Percentiles rank a stretch among this genome's conserved stretches.
phyloP scores from a whole-genome alignment of 2,329 filamentous ascomycete genomes.

The Fusarium longipes region DNA sequence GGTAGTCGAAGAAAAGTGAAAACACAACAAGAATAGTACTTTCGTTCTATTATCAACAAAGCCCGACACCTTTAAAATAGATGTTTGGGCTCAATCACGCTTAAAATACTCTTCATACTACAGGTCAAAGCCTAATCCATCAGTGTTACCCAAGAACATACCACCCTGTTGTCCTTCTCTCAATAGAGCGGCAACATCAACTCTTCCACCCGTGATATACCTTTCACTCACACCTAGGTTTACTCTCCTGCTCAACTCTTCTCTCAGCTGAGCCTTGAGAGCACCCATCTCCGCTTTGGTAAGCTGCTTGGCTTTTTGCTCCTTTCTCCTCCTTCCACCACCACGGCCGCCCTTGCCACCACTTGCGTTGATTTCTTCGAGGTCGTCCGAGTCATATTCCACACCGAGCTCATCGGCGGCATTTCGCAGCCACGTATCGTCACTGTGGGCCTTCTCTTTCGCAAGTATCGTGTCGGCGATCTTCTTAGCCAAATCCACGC shows the following conservation, averaged over 20 bases:
- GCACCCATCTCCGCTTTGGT: slow-evolving; percentile 79
- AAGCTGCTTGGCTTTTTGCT: slow-evolving; percentile 74
- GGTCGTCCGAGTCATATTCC: slow-evolving; percentile 90
- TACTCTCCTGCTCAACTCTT: slow-evolving; percentile 76
- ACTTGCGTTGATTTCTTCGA: slow-evolving; percentile 80
- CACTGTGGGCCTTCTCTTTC: slow-evolving; percentile 86
- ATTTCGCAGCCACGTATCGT: slow-evolving; percentile 84
- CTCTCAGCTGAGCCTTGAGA: slow-evolving; percentile 77
- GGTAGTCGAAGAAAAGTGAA: neutral
- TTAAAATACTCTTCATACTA: slow-evolving; percentile 23
- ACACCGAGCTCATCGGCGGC: slow-evolving; percentile 94
- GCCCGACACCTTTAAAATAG: neutral
- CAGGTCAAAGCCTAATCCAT: slow-evolving; percentile 52
- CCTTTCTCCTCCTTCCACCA: slow-evolving; percentile 77
- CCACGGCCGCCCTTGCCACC: slow-evolving; percentile 75
- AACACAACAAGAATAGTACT: neutral
- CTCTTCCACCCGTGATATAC: slow-evolving; percentile 84
- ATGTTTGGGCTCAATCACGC: neutral
- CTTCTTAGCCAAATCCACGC: slow-evolving; percentile 84
- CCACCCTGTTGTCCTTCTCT: slow-evolving; percentile 66
- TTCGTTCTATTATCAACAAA: slow-evolving; percentile 8
- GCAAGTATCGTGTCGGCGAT: slow-evolving; percentile 85
- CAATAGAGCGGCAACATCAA: slow-evolving; percentile 82
- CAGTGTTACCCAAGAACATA: slow-evolving; percentile 54
- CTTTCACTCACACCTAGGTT: slow-evolving; percentile 89